Conservation (phyloP, 768 basidiomycete genomes). For the Leccinum ochraceum region DNA sequence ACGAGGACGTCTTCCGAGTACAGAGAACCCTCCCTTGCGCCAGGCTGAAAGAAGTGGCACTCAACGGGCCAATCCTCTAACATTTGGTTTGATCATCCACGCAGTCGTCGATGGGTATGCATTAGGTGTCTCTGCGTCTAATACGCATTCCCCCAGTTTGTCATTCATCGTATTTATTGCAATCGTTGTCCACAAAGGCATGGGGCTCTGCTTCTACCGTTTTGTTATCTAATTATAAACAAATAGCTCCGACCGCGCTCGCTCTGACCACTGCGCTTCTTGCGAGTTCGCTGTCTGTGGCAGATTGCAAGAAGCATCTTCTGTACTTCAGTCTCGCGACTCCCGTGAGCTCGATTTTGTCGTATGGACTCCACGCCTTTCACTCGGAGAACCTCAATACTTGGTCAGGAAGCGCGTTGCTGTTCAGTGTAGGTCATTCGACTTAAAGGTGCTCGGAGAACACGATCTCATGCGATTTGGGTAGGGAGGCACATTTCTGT, state of each 20-base stretch:
- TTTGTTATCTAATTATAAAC: slow-evolving; percentile 12
- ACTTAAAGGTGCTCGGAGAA: neutral
- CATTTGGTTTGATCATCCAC: slow-evolving; percentile 85
- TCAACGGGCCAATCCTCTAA: slow-evolving; percentile 63
- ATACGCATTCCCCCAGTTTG: slow-evolving; percentile 45
- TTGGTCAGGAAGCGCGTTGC: slow-evolving; percentile 75
- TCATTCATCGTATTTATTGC: slow-evolving; percentile 90
- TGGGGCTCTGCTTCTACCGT: neutral
- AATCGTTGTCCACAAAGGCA: slow-evolving; percentile 89
- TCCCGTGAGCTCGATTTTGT: slow-evolving; percentile 77
- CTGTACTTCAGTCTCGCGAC: slow-evolving; percentile 82
- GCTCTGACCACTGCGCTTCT: slow-evolving; percentile 86
- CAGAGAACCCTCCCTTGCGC: slow-evolving; percentile 15
- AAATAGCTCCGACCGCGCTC: slow-evolving; percentile 82
- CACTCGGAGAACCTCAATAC: slow-evolving; percentile 39
- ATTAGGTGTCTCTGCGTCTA: slow-evolving; percentile 74
- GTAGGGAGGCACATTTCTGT: slow-evolving; percentile 92
- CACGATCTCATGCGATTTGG: slow-evolving; percentile 2
- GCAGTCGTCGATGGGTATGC: slow-evolving; percentile 92
- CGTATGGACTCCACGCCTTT: slow-evolving; percentile 65
- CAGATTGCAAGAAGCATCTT: slow-evolving; percentile 73
- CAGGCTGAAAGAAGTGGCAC: slow-evolving; percentile 26
- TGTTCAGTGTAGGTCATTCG: slow-evolving; percentile 70
- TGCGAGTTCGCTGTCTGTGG: slow-evolving; percentile 65
- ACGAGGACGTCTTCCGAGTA: slow-evolving; percentile 41